phyloP scores from a whole-genome alignment of 352 stramenopile genomes.

The Thalassiosira hispida region DNA sequence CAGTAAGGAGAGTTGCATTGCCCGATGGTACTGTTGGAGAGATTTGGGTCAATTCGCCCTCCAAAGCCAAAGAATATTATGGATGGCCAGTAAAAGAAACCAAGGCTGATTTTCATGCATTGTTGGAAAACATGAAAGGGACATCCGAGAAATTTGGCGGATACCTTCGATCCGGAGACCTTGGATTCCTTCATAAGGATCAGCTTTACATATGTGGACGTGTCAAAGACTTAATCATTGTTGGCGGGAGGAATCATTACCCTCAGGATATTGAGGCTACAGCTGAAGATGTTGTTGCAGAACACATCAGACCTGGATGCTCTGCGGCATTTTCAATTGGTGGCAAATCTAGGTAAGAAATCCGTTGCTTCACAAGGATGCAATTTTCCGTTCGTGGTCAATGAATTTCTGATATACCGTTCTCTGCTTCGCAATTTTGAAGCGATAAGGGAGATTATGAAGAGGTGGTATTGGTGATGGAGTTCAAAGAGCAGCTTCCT shows the following conservation, averaged over 20 bases:
- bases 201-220: slow-evolving; percentile 98
- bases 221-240: slow-evolving; percentile 99
- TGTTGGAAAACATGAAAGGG: slow-evolving; percentile 68
- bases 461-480: slow-evolving; percentile 75
- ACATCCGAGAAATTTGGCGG: slow-evolving; percentile 36
- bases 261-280: slow-evolving; percentile 98
- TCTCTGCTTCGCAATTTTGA: too few relatives aligned
- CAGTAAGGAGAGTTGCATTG: slow-evolving; percentile 69
- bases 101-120: slow-evolving; percentile 89
- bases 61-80: slow-evolving; percentile 95
- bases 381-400: too few relatives aligned
- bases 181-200: slow-evolving; percentile 95
- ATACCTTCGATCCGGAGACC: slow-evolving; percentile 96
- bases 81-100: slow-evolving; percentile 86
- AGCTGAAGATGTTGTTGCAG: slow-evolving; percentile 82
- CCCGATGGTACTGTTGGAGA: slow-evolving; percentile 87
- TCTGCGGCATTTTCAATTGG: slow-evolving; percentile 92
- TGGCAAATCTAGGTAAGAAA: slow-evolving; percentile 13
- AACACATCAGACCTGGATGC: slow-evolving; percentile 90
- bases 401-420: too few relatives aligned
- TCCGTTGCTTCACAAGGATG: too few relatives aligned
- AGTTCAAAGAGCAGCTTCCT: slow-evolving; percentile 81
- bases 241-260: slow-evolving; percentile 99
- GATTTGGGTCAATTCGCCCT: slow-evolving; percentile 91
- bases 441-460: slow-evolving; percentile 55